Percentiles rank a stretch among this genome's conserved stretches.
Evolutionary conservation across 2,329 filamentous ascomycete species (phyloP).

Genomic region (Helotiales sp.): DNA sequence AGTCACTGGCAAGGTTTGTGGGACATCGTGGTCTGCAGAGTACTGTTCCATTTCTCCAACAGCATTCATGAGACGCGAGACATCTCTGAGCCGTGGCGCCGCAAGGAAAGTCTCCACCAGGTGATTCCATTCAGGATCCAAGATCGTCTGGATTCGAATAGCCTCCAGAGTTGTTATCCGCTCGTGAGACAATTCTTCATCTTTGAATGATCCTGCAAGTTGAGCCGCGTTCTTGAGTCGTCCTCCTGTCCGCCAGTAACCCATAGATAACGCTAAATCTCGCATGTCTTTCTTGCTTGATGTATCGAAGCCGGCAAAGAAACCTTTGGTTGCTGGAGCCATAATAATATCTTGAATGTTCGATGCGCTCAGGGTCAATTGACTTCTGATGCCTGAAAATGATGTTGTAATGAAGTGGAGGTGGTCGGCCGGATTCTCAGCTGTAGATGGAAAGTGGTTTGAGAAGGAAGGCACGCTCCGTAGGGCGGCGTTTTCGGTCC

Average conservation of each 20-base stretch:
- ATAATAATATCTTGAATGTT: too few relatives aligned
- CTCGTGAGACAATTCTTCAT: background rate
- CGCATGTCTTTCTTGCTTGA: background rate
- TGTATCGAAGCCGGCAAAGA: background rate
- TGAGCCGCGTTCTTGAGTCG: background rate
- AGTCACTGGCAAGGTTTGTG: background rate
- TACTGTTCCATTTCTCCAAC: background rate
- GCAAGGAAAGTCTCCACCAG: background rate
- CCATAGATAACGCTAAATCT: background rate
- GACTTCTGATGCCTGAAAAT: too few relatives aligned
- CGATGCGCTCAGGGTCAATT: too few relatives aligned
- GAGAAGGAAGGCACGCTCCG: too few relatives aligned
- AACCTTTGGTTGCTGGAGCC: background rate
- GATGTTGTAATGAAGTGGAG: too few relatives aligned
- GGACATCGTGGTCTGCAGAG: background rate
- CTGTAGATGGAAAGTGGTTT: too few relatives aligned
- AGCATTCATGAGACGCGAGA: background rate
- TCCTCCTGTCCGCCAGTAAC: background rate
- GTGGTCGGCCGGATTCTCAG: too few relatives aligned
- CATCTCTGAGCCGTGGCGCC: background rate
- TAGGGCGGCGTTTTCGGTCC: too few relatives aligned
- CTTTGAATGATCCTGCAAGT: background rate
- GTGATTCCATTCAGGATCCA: background rate
- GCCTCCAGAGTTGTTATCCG: background rate
- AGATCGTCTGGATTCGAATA: background rate